Evolutionary conservation across 257 asterid genomes (phyloP).

Genomic region (Osmanthus fragrans): DNA sequence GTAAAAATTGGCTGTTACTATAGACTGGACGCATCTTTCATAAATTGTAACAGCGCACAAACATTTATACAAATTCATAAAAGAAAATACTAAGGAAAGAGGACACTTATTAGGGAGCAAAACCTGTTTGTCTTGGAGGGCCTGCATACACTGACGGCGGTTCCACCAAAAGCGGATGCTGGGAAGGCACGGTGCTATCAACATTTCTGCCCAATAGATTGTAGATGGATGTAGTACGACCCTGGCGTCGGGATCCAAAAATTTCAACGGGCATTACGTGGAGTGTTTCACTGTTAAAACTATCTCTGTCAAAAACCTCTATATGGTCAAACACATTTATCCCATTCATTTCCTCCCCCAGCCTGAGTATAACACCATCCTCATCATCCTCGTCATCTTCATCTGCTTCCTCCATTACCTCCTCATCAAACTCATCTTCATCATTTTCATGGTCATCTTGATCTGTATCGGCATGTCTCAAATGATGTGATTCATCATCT

Average conservation of each 20-base stretch:
- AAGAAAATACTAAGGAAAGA: background rate
- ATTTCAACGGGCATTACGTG: slow-evolving; percentile 97
- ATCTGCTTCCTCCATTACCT: slow-evolving; percentile 86
- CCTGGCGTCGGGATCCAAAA: slow-evolving; percentile 92
- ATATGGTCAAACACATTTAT: slow-evolving; percentile 89
- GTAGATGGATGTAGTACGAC: slow-evolving; percentile 93
- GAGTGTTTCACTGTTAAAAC: slow-evolving; percentile 70
- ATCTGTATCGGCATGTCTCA: slow-evolving; percentile 86
- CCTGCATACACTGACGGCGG: slow-evolving; percentile 60
- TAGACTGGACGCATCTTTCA: background rate
- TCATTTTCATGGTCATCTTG: slow-evolving; percentile 97
- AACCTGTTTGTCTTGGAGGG: slow-evolving; percentile 62
- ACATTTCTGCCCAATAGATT: slow-evolving; percentile 79
- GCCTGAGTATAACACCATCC: slow-evolving; percentile 86
- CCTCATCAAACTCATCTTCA: slow-evolving; percentile 95
- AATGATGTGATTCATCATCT: slow-evolving; percentile 92
- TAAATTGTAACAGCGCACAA: background rate
- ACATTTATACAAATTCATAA: background rate
- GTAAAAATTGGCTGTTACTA: background rate
- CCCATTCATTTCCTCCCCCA: slow-evolving; percentile 98
- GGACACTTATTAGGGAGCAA: background rate
- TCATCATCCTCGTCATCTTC: slow-evolving; percentile 96
- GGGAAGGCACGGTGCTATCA: slow-evolving; percentile 57
- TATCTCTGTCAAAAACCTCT: slow-evolving; percentile 90
- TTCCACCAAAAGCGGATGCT: slow-evolving; percentile 89